These are phyloP conservation scores for Physcomitrellopsis africana DNA, from an alignment of 225 moss, liverwort and hornwort genomes.

Conservation along the genomic window DNA sequence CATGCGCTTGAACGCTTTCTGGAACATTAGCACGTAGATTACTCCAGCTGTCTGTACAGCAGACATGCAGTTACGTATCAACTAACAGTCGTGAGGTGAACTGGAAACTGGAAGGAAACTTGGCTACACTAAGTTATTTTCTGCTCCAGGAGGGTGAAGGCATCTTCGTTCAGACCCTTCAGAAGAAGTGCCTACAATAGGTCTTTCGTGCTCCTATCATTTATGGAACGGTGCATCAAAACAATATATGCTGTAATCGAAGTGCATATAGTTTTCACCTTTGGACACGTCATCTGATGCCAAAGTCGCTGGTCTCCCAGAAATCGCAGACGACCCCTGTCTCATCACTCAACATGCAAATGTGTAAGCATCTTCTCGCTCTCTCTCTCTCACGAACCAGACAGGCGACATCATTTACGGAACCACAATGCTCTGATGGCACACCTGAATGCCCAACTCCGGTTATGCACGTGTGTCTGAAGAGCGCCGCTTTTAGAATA, in stretches of 20 bases:
- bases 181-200: not conserved
- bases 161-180: not conserved
- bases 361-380: not conserved
- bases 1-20: constrained; percentile 29
- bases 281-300: constrained; percentile 36
- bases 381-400: not conserved
- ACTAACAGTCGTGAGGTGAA: not conserved
- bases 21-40: constrained; percentile 21
- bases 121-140: not conserved
- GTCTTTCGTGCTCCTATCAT: not conserved
- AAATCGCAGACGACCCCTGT: constrained; percentile 26
- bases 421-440: constrained; percentile 13
- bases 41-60: constrained; percentile 45
- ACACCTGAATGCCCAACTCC: not conserved
- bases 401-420: not conserved
- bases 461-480: not conserved
- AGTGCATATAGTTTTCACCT: constrained; percentile 35
- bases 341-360: constrained; percentile 26
- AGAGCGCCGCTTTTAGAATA: not conserved
- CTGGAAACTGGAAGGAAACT: not conserved
- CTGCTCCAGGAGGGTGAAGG: not conserved
- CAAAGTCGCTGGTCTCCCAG: constrained; percentile 26
- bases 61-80: constrained; percentile 20
- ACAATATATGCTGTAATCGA: constrained; percentile 5
- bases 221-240: constrained; percentile 7